Evolutionary conservation across 306 rosid species (phyloP).

Genomic region (Lagenaria siceraria): DNA sequence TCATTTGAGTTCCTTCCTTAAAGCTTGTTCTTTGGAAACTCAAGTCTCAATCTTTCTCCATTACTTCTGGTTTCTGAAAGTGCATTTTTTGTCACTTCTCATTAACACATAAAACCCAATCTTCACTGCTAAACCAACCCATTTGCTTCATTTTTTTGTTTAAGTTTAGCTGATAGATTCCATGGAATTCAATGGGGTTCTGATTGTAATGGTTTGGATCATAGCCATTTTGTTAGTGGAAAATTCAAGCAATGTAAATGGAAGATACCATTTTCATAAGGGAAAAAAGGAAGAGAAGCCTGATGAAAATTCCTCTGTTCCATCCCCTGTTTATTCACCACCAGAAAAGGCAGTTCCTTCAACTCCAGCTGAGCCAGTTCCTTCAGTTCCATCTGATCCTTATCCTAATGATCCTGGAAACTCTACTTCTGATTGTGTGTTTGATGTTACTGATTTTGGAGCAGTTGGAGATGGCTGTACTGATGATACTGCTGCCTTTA

Average conservation of each 20-base stretch:
- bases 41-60: background rate
- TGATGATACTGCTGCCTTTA: slow-evolving; percentile 73
- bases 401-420: slow-evolving; percentile 40
- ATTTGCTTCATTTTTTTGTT: background rate
- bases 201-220: slow-evolving; percentile 17
- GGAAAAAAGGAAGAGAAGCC: slow-evolving; percentile 20
- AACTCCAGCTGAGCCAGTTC: slow-evolving; percentile 2
- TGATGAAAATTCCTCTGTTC: slow-evolving; percentile 9
- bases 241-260: slow-evolving; percentile 41
- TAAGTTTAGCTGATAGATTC: background rate
- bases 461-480: slow-evolving; percentile 79
- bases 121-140: no score
- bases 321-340: slow-evolving; percentile 21
- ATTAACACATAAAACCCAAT: no score
- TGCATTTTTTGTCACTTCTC: background rate
- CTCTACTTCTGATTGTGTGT: slow-evolving; percentile 29
- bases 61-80: background rate
- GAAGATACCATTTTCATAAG: slow-evolving; percentile 64
- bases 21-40: background rate
- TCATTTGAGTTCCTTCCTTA: background rate
- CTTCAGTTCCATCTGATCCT: slow-evolving; percentile 57
- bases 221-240: slow-evolving; percentile 4
- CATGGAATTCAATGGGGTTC: slow-evolving; percentile 30
- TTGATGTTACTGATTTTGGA: slow-evolving; percentile 63
- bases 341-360: slow-evolving; percentile 29